Conservation (phyloP, 495 filamentous ascomycete genomes). For the Umbilicaria muhlenbergii region DNA sequence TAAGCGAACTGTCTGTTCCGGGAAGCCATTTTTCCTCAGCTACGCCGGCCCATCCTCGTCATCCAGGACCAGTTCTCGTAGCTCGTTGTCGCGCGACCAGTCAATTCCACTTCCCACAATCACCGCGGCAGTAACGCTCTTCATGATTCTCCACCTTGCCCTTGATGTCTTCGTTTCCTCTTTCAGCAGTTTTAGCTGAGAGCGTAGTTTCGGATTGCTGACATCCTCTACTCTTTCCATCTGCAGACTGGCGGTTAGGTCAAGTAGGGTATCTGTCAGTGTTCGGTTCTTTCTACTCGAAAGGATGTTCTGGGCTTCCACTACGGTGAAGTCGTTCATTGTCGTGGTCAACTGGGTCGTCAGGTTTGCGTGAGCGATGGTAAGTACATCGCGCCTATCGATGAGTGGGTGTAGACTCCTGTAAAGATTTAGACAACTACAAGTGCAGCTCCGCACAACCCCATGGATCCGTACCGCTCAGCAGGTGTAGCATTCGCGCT, state of each 20-base stretch:
- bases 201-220: conserved; percentile 31
- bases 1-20: no score
- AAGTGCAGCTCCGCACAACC: background rate
- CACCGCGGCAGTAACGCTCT: conserved; percentile 54
- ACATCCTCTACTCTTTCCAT: conserved; percentile 32
- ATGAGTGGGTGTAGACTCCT: conserved; percentile 52
- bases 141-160: conserved; percentile 55
- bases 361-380: conserved; percentile 41
- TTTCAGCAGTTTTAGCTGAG: conserved; percentile 39
- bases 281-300: conserved; percentile 42
- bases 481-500: conserved; percentile 45
- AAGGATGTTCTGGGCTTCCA: conserved; percentile 39
- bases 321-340: conserved; percentile 29
- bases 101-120: conserved; percentile 74
- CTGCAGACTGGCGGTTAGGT: conserved; percentile 40
- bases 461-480: conserved; percentile 40
- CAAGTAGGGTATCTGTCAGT: conserved; percentile 42
- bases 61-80: conserved; percentile 63
- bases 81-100: conserved; percentile 56
- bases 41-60: conserved; percentile 34
- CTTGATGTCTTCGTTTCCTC: conserved; percentile 37
- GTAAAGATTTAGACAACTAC: conserved; percentile 1
- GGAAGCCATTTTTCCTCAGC: background rate
- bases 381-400: conserved; percentile 49
- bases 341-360: conserved; percentile 32